These are phyloP conservation scores for Chytridium lagenaria DNA, from an alignment of 371 early-diverging fungal species.

Conservation along the genomic window DNA sequence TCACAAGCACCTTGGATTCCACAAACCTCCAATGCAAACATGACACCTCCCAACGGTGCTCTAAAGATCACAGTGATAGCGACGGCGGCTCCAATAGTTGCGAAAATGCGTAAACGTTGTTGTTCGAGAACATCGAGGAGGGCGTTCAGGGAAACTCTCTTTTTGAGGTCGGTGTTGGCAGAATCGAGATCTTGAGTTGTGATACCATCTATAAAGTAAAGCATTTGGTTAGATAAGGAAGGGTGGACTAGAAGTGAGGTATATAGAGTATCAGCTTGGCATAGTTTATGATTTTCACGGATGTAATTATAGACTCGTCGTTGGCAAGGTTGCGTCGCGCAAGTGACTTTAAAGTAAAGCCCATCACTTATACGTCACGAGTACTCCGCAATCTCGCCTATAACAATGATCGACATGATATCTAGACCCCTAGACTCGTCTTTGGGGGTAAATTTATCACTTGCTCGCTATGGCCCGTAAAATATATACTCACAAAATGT, in stretches of 20 bases:
- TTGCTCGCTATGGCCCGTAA: too few species aligned
- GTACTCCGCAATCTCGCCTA: too few species aligned
- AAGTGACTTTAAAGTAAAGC: too few species aligned
- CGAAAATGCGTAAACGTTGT: slow-evolving; percentile 36
- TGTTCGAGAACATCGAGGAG: slow-evolving; percentile 37
- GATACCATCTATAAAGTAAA: background rate
- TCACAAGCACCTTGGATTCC: too few species aligned
- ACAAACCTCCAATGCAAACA: slow-evolving; percentile 46
- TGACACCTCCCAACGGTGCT: slow-evolving; percentile 45
- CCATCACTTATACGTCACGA: too few species aligned
- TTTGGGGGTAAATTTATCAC: too few species aligned
- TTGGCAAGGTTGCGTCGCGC: too few species aligned
- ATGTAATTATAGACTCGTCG: background rate
- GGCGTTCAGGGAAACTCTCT: slow-evolving; percentile 14
- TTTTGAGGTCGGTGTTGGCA: background rate
- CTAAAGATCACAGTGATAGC: slow-evolving; percentile 47
- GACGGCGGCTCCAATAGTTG: slow-evolving; percentile 45
- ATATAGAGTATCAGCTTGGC: background rate
- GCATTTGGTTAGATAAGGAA: too few species aligned
- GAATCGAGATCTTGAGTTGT: slow-evolving; percentile 5
- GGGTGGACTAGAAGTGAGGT: too few species aligned
- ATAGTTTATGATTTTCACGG: background rate
- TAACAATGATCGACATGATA: too few species aligned
- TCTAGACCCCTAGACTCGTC: too few species aligned
- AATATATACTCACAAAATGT: slow-evolving; percentile 23